A percentile compares a stretch with the other conserved stretches of the same genome.
Conservation (phyloP, 2,329 filamentous ascomycete genomes). For the Acephala macrosclerotiorum region DNA sequence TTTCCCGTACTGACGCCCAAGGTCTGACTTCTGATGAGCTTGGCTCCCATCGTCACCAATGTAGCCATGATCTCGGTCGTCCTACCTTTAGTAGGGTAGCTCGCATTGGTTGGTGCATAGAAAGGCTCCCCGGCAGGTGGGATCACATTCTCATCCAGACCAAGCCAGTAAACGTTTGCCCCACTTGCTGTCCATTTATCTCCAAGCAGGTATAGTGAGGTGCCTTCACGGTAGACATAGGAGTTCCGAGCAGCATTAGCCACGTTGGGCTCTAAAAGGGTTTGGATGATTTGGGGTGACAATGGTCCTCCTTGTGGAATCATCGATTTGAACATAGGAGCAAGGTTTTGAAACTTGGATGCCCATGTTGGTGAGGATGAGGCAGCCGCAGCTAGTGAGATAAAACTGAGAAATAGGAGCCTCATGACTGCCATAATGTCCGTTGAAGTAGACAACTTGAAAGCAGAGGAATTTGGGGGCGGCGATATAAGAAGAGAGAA, state of each 20-base stretch:
- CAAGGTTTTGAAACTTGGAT: background rate
- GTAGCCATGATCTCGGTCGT: slow-evolving; percentile 55
- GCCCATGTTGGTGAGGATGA: background rate
- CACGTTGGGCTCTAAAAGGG: slow-evolving; percentile 28
- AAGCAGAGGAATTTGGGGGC: background rate
- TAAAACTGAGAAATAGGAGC: background rate
- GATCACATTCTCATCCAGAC: slow-evolving; percentile 57
- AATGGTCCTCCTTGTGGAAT: slow-evolving; percentile 13
- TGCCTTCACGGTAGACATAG: slow-evolving; percentile 47
- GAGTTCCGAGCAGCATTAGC: slow-evolving; percentile 33
- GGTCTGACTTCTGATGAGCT: slow-evolving; percentile 54
- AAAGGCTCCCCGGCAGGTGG: slow-evolving; percentile 53
- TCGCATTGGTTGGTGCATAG: slow-evolving; percentile 51
- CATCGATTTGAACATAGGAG: slow-evolving; percentile 2
- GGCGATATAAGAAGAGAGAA: background rate
- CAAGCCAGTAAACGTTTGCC: slow-evolving; percentile 59
- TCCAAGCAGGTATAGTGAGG: slow-evolving; percentile 47
- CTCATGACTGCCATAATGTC: background rate
- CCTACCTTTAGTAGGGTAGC: slow-evolving; percentile 55
- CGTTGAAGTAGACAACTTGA: background rate
- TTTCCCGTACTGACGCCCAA: slow-evolving; percentile 56
- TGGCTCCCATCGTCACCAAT: slow-evolving; percentile 53
- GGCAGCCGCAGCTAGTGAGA: background rate
- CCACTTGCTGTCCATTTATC: slow-evolving; percentile 54
- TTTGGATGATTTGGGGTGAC: slow-evolving; percentile 34